Evolutionary conservation across 2,329 filamentous ascomycete genomes (phyloP), one percentile per base, ranked within the genome.

Genomic region (Trichoderma gracile): DNA sequence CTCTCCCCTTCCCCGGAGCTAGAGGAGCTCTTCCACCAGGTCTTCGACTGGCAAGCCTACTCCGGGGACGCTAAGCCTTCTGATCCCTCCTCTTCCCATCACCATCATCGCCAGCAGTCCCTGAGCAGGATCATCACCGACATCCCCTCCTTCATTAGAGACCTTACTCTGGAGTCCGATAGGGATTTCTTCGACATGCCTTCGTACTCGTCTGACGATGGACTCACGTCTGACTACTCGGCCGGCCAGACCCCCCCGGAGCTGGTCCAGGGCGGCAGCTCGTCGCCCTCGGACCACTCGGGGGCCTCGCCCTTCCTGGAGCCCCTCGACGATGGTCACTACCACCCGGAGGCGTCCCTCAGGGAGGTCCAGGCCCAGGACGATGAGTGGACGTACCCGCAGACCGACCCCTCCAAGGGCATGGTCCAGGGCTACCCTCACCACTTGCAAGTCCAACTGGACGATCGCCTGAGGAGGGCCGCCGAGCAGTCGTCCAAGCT

Each of bases 331-430:
- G 73, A 78, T 54, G 65, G 68, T 59, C 70, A 70, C 64, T 71
- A 73, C 61, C 71, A 73, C 65, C 69, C 71, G 27, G 68, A 71
- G 59, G 70, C 72, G 63, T 76, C 73, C 63, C 72, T 78, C 58
- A 68, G 71, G 61, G 75, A 77, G 62, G 72, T 75, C 57, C 74
- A 73, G 67, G 74, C 73, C 59, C 76, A 76, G 60, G 76, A 79
- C 65, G 76, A 78, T 67, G 71, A 79, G 67, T 79, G 77, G 77
- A 78, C 76, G 25, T 78, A 78, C 67, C 74, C 77, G 61, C 76
- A 76, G 70, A 71, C 72, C 30, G 71, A 73, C 25, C 69, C 70
- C 43, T 70, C 70, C 72, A 77, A 78, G 71, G 67, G 69, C 42
- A 68, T 69, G 47, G 67, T 67, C 61, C 70, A 67, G 49, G 72